Evolutionary conservation across 306 rosid genomes (phyloP), one percentile per base, ranked within the genome.

Genomic region (Malus sylvestris): DNA sequence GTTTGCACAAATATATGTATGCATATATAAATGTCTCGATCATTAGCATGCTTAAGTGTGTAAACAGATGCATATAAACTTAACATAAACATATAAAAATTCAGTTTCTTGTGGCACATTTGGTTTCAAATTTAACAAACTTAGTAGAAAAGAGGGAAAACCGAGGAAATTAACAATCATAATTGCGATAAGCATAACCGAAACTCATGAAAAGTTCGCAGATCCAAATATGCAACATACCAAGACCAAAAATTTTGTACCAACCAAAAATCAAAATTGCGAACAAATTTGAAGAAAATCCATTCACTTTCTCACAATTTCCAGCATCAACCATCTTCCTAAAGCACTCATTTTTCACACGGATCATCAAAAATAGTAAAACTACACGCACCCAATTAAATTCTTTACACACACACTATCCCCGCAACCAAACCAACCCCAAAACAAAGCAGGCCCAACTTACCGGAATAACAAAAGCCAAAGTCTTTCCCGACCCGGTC

Each of bases 401-500:
- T 5, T 52, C 58, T 52, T 5, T 52, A 14, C 58, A 38, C 42
- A 51, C 57, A 51, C 58, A 52, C 58, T 5, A 18, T 52, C n/a
- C 5, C 58, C 58, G 20, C 30, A 59, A 10, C 10, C 38, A 51
- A 44, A 33, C 32, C 44, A 44, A 25, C 9, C 16, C 25, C 23
- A 40, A 52, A 52, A 19, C 7, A 3, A 63, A 75, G 29, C 40
- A 25, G 6, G 55, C 67, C 49, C 52, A 62, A 83, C 96, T 89
- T 60, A 95, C 97, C 30, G 97, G 97, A 64, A 95, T 84, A 62
- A 92, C 85, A 87, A 92, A 95, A 65, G 96, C 96, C 32, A 95
- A 87, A 65, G 97, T 95, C 84, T 95, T 92, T n/a, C 99, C 93
- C 0, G 99, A 95, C 29, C 97, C 97, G 22, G 97, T 92, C 76